phyloP scores from a whole-genome alignment of 176 grass and related monocot genomes.

The Lolium multiflorum region DNA sequence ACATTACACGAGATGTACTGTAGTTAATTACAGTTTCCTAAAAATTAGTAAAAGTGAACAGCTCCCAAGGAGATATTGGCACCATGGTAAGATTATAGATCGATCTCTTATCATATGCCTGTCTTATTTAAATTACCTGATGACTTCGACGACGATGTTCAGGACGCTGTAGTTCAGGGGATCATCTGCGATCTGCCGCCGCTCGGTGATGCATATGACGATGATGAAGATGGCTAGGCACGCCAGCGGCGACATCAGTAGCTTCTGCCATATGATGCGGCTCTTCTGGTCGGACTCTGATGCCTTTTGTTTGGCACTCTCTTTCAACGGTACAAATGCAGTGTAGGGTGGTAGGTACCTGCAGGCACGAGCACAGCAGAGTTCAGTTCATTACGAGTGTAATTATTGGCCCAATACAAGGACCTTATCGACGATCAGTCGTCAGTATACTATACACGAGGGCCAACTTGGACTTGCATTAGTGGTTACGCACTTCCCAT shows the following conservation, averaged over 20 bases:
- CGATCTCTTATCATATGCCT: not conserved
- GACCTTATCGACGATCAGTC: not conserved
- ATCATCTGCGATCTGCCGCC: constrained; percentile 54
- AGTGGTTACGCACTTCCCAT: not conserved
- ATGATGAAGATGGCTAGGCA: constrained; percentile 58
- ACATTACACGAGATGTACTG: not conserved
- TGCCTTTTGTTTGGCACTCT: not conserved
- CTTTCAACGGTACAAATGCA: constrained; percentile 44
- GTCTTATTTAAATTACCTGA: constrained; percentile 33
- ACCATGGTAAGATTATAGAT: not conserved
- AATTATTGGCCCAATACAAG: not conserved
- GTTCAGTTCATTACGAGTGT: not conserved
- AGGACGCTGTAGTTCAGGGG: constrained; percentile 70
- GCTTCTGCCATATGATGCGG: constrained; percentile 38
- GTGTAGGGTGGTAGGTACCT: constrained; percentile 83
- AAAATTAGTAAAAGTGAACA: not conserved
- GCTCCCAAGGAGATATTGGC: not conserved
- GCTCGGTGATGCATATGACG: constrained; percentile 75
- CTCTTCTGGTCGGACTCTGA: not conserved
- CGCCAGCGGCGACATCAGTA: constrained; percentile 63
- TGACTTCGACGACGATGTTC: constrained; percentile 68
- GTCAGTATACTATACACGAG: not conserved
- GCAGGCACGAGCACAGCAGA: not conserved
- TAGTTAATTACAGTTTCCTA: not conserved
- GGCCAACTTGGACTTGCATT: not conserved